These are phyloP conservation scores for Medicago truncatula DNA, from an alignment of 306 rosid species.

Conservation along the genomic window MtrunA17r5.0-ANR NC_053044.1:37776001-37776500, in stretches of 20 bases:
- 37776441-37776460: background rate
- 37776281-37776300: background rate
- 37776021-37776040: too few relatives aligned
- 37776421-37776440: slow-evolving; percentile 37
- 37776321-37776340: slow-evolving; percentile 41
- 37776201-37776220: too few relatives aligned
- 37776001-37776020: too few relatives aligned
- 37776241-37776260: background rate
- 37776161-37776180: too few relatives aligned
- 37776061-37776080: too few relatives aligned
- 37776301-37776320: slow-evolving; percentile 7
- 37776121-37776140: too few relatives aligned
- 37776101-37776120: too few relatives aligned
- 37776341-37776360: slow-evolving; percentile 25
- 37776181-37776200: too few relatives aligned
- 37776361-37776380: slow-evolving; percentile 47
- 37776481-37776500: slow-evolving; percentile 10
- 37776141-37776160: too few relatives aligned
- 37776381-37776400: slow-evolving; percentile 54
- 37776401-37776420: slow-evolving; percentile 31
- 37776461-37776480: slow-evolving; percentile 35
- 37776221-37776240: too few relatives aligned
- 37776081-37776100: too few relatives aligned
- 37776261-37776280: background rate
- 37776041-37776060: too few relatives aligned